Base-by-base conservation (phyloP, 345 rosid species). In the Jatropha curcas region DNA sequence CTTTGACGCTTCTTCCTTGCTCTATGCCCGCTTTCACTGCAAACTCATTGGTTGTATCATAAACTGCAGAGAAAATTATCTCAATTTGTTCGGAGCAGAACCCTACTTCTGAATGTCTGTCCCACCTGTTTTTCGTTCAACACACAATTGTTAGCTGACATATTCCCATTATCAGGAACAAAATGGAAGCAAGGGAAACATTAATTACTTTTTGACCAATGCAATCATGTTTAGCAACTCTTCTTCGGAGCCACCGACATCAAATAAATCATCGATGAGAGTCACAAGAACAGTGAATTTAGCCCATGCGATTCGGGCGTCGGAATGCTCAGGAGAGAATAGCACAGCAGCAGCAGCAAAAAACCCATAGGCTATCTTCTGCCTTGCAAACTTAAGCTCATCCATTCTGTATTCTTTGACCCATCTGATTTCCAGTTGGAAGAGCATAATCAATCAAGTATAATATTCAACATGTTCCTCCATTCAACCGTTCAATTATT, bases 291-390 rank as follows among this genome's bases (percentile, higher is more conserved):
- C 77, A 24, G 67, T 56, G 34, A 58, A 58, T 60, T 74, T 60
- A 8, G 72, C 70, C 77, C 71, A 65, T 12, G 72, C 50, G 8
- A 62, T 60, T 27, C 77, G 65, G 46, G 72, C 77, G 14, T 74
- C 72, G 0, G 52, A 33, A 41, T 31, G 19, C 30, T 67, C 52
- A 16, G 72, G 77, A 5, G 48, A 35, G 19, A 48, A 67, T 24
- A 50, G 57, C 12, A 50, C 27, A 2, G 72, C 24, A 20, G 72
- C 72, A 8, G 33, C 52, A n/a, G 78, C 67, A 13, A 74, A 74
- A 58, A 14, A 68, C 0, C 62, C 66, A 20, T 74, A 74, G 27
- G 13, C 60, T 2, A 67, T 41, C 68, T 74, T 74, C 53, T 74
- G 72, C 19, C 78, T 74, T 11, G 72, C 78, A 68, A 46, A 74